Evolutionary conservation across 2,329 filamentous ascomycete species (phyloP), one percentile per base, ranked within the genome.

Genomic region (Berkeleyomyces rouxiae): DNA sequence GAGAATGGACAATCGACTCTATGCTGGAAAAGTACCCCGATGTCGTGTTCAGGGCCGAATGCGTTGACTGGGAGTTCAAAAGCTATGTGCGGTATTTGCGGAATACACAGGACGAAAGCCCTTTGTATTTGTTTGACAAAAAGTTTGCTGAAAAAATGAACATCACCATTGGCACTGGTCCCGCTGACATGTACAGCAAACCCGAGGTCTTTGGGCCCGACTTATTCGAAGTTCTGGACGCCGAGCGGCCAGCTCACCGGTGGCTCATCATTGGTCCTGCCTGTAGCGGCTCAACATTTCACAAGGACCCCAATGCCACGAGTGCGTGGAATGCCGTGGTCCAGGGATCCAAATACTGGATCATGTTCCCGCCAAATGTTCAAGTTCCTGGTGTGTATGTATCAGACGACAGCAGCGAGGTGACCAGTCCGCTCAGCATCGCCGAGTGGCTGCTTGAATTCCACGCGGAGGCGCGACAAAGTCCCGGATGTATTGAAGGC

Each of bases 401-500:
- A 49, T 95, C 88, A 3, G 79, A 84, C 46, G 93, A 97, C 70
- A 87, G 89, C 70, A 91, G 88, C 70, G 92, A 97, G 73, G 91
- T 97, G 59, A 97, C 92, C 0, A 90, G 87, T 61, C 93, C 92
- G 0, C 80, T 97, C 9, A 95, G 89, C 73, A 96, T 97, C 68
- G 90, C 91, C n/a, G 92, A 97, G 74, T 97, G 93, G 87, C 80
- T 97, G 6, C 79, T 97, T 11, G 85, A 86, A 37, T 97, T 96
- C 72, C 93, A 97, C 70, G 81, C 81, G 1, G 87, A 91, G 69
- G 93, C 92, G 7, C 82, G 92, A 60, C 78, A 76, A 61, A 83
- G 85, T 1, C 82, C 85, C 0, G 89, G 87, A 9, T 96, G 91
- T 69, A 74, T 87, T 39, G 92, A 97, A 74, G 92, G 90, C 0